phyloP scores from a whole-genome alignment of 2,329 filamentous ascomycete genomes.

The Colletotrichum orchidophilum region DNA sequence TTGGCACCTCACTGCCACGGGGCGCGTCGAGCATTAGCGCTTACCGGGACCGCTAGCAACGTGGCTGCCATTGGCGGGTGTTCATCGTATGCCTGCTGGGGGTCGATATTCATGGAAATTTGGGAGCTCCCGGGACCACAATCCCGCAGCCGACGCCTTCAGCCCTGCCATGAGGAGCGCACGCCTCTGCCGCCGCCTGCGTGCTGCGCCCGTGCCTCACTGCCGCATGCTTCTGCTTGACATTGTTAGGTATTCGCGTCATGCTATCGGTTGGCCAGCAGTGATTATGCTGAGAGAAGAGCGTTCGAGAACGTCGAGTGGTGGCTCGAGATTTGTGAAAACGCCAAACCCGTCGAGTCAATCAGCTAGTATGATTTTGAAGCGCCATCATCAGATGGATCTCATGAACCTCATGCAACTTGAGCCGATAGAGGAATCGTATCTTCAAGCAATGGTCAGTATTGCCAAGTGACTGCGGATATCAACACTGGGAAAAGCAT shows the following conservation, averaged over 20 bases:
- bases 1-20: constrained; percentile 18
- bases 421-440: too few species aligned
- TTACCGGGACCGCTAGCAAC: constrained; percentile 6
- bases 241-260: neutral
- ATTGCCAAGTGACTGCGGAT: neutral
- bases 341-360: neutral
- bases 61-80: constrained; percentile 11
- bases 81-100: too few species aligned
- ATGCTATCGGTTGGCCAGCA: neutral
- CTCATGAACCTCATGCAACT: neutral
- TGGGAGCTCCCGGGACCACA: neutral
- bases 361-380: neutral
- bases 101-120: constrained; percentile 8
- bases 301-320: neutral
- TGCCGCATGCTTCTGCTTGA: neutral
- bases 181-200: neutral
- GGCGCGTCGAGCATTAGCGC: constrained; percentile 19
- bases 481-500: neutral
- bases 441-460: neutral
- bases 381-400: neutral
- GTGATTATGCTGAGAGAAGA: neutral
- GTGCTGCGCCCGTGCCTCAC: neutral
- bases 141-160: neutral
- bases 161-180: constrained; percentile 15
- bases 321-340: neutral